Conservation (phyloP, 495 filamentous ascomycete genomes). For the Hyaloscypha bicolor region DNA sequence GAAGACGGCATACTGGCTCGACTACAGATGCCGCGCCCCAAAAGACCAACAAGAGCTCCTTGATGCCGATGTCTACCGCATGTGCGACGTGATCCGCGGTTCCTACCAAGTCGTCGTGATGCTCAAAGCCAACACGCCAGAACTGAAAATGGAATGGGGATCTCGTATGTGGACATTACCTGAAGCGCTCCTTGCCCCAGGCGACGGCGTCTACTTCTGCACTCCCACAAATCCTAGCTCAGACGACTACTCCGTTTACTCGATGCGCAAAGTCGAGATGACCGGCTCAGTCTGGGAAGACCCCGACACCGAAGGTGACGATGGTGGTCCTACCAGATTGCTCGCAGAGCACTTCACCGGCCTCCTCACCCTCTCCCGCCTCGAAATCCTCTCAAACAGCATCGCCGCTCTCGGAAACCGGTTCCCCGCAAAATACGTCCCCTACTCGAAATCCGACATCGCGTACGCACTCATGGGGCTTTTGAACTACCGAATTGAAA, state of each 20-base stretch:
- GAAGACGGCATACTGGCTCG: slow-evolving; percentile 41
- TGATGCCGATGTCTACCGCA: slow-evolving; percentile 38
- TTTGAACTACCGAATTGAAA: slow-evolving; percentile 38
- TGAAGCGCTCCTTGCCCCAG: slow-evolving; percentile 43
- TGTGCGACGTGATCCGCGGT: slow-evolving; percentile 45
- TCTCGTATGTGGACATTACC: slow-evolving; percentile 49
- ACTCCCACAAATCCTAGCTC: not conserved
- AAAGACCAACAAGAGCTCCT: slow-evolving; percentile 4
- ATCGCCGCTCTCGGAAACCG: slow-evolving; percentile 20
- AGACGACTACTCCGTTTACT: not conserved
- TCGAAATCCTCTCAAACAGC: slow-evolving; percentile 38
- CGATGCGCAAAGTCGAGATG: slow-evolving; percentile 18
- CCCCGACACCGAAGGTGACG: slow-evolving; percentile 20
- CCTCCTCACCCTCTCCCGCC: slow-evolving; percentile 38
- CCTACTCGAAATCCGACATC: slow-evolving; percentile 36
- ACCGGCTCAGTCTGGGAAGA: slow-evolving; percentile 18
- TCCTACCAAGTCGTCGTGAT: slow-evolving; percentile 38
- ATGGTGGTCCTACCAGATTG: slow-evolving; percentile 31
- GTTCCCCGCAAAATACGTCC: slow-evolving; percentile 2
- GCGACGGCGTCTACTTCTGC: slow-evolving; percentile 33
- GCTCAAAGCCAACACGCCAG: slow-evolving; percentile 19
- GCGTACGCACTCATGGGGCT: slow-evolving; percentile 52
- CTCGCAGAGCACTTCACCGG: slow-evolving; percentile 44
- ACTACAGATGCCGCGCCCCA: slow-evolving; percentile 27
- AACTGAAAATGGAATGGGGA: slow-evolving; percentile 41